Percentiles rank a stretch among this genome's conserved stretches.
Evolutionary conservation across 257 asterid genomes (phyloP).

Genomic region (Galeopsis tetrahit): DNA sequence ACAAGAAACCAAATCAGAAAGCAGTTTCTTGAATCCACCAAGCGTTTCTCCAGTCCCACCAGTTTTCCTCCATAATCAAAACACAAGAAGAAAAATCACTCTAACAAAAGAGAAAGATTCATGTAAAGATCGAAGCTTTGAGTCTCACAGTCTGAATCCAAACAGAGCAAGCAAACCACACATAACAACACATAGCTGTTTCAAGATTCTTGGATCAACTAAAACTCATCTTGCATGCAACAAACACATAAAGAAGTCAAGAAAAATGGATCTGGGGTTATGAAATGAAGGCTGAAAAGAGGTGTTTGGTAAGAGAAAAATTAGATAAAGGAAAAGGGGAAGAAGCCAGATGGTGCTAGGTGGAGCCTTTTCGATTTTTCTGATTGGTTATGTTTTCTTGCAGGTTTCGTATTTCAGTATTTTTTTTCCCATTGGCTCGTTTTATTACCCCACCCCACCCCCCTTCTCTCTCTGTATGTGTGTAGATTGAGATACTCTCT

Average conservation of each 20-base stretch:
- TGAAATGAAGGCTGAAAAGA: conserved; percentile 29
- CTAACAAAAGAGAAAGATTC: not conserved
- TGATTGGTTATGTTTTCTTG: conserved; percentile 30
- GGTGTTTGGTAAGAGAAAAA: conserved; percentile 37
- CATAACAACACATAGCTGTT: conserved; percentile 29
- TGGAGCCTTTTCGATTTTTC: conserved; percentile 40
- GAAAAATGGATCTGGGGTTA: conserved; percentile 41
- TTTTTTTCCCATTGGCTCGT: conserved; percentile 27
- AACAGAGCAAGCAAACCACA: conserved; percentile 35
- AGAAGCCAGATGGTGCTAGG: conserved; percentile 40
- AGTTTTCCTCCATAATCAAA: conserved; percentile 38
- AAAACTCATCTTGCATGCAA: conserved; percentile 27
- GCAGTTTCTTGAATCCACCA: conserved; percentile 42
- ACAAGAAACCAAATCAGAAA: conserved; percentile 30
- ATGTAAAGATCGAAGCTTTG: conserved; percentile 42
- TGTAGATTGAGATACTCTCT: conserved; percentile 34
- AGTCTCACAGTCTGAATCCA: conserved; percentile 32
- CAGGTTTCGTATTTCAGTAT: conserved; percentile 30
- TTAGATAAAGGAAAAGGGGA: not conserved
- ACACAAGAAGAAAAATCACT: not conserved
- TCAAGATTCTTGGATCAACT: conserved; percentile 19
- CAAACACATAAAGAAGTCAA: not conserved
- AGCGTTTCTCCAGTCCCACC: conserved; percentile 49
- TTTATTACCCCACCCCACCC: not conserved
- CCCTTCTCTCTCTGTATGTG: conserved; percentile 16